These are phyloP conservation scores for Boletus fagicola DNA, from an alignment of 768 basidiomycete genomes.

Conservation along the genomic window DNA sequence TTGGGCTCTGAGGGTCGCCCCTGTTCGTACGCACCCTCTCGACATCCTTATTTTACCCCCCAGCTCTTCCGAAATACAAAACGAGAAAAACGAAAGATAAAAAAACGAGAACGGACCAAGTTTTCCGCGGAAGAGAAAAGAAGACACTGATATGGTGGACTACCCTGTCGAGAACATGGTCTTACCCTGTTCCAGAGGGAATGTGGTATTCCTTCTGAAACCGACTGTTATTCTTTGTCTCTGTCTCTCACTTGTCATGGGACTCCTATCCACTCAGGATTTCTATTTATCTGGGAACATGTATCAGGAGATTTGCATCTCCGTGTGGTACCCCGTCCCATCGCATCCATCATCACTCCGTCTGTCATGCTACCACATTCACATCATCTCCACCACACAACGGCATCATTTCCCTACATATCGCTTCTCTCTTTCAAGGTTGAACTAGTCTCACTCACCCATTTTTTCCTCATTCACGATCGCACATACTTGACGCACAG, in stretches of 20 bases:
- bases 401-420: slow-evolving; percentile 30
- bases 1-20: slow-evolving; percentile 49
- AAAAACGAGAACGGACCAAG: slow-evolving; percentile 4
- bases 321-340: slow-evolving; percentile 24
- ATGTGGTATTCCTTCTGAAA: slow-evolving; percentile 21
- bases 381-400: slow-evolving; percentile 27
- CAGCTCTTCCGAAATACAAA: slow-evolving; percentile 5
- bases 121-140: slow-evolving; percentile 7
- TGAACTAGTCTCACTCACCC: slow-evolving; percentile 14
- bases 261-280: slow-evolving; percentile 31
- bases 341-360: slow-evolving; percentile 24
- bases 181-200: slow-evolving; percentile 23
- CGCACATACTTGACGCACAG: slow-evolving; percentile 25
- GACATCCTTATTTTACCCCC: slow-evolving; percentile 11
- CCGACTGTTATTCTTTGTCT: slow-evolving; percentile 15
- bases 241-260: slow-evolving; percentile 26
- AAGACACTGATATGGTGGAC: slow-evolving; percentile 12
- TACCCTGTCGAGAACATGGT: too few relatives aligned
- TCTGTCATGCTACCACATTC: slow-evolving; percentile 22
- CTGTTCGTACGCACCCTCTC: slow-evolving; percentile 12
- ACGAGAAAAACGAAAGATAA: neutral
- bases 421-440: slow-evolving; percentile 18
- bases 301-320: slow-evolving; percentile 29
- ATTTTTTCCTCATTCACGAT: slow-evolving; percentile 10
- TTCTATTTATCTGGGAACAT: slow-evolving; percentile 35